Base-by-base conservation (phyloP, 2,329 filamentous ascomycete genomes). In the Xylaria sp. region DNA sequence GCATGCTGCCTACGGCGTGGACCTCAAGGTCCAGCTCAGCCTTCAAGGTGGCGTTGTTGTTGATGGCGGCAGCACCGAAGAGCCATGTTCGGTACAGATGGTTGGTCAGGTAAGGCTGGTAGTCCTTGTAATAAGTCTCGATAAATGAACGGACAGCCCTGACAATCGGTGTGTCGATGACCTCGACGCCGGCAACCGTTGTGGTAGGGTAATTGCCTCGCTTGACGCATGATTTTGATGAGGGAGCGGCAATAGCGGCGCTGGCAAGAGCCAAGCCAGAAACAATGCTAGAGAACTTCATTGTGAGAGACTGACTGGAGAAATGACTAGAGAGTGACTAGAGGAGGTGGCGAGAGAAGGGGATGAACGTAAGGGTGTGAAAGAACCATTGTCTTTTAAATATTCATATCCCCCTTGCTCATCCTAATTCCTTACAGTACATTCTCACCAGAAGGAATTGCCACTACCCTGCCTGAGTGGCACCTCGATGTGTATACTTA, bases 41-140 rank as follows among this genome's bases (percentile, higher is more conserved):
- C 68, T 69, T 69, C 9, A 69, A 24, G 4, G 68, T 69, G 32
- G 64, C 60, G 53, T 69, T 69, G 53, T 39, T 59, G 56, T 69
- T 69, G 21, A 69, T 69, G 6, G 68, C 64, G 3, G 68, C 68
- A 54, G 64, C 68, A 24, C 64, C 64, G 53, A 69, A 67, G 11
- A 69, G 60, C 67, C 67, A 69, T 24, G 64, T 67, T 17, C 67
- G 67, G 14, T 69, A 69, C 24, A 69, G 45, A 24, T 69, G 67
- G 24, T 51, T 32, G 1, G 60, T 67, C 17, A 69, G 36, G 64
- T 69, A 69, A 32, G 67, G 67, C 55, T 69, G 67, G 51, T 69
- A 69, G 7, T 69, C 67, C 50, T 58, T 59, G 56, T 67, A 69
- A 50, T 69, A 69, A 5, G 48, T 24, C 56, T 69, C 67, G 24